Percentiles rank a stretch among this genome's conserved stretches.
Conservation (phyloP, 768 basidiomycete genomes). For the Boletellus ananiceps region DNA sequence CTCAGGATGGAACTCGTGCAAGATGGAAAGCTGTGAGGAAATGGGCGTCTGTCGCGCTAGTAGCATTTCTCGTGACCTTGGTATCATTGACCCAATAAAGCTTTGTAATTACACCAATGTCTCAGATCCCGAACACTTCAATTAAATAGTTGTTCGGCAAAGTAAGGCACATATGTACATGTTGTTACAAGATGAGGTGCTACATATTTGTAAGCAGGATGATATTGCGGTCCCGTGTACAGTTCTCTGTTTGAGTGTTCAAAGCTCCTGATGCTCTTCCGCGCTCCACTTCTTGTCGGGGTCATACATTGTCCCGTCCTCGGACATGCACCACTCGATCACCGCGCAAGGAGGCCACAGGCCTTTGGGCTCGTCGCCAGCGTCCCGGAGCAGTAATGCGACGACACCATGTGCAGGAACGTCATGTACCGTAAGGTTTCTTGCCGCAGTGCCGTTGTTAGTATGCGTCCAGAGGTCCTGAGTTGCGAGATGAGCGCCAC, state of each 20-base stretch:
- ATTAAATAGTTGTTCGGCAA: neutral
- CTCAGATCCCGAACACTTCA: neutral
- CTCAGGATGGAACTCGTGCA: slow-evolving; percentile 8
- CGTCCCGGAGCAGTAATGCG: slow-evolving; percentile 61
- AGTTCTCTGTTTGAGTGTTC: neutral
- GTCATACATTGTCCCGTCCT: slow-evolving; percentile 49
- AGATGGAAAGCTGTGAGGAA: slow-evolving; percentile 26
- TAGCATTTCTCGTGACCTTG: slow-evolving; percentile 26
- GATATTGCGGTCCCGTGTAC: neutral
- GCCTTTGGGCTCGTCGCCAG: slow-evolving; percentile 60
- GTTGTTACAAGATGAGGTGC: neutral
- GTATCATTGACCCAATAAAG: slow-evolving; percentile 22
- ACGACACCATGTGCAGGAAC: slow-evolving; percentile 70
- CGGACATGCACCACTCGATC: slow-evolving; percentile 51
- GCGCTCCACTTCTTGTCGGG: slow-evolving; percentile 25
- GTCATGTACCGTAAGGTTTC: slow-evolving; percentile 47
- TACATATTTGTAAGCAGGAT: neutral
- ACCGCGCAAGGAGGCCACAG: slow-evolving; percentile 54
- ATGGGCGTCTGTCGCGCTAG: slow-evolving; percentile 26
- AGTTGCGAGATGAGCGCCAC: neutral
- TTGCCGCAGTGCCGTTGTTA: slow-evolving; percentile 60
- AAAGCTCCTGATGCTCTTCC: slow-evolving; percentile 7
- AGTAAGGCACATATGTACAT: neutral
- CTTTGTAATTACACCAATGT: neutral
- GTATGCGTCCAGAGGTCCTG: slow-evolving; percentile 75